These are phyloP conservation scores for Pichia gijzeniarum DNA, from an alignment of 805 yeast species.

Conservation along the genomic window DNA sequence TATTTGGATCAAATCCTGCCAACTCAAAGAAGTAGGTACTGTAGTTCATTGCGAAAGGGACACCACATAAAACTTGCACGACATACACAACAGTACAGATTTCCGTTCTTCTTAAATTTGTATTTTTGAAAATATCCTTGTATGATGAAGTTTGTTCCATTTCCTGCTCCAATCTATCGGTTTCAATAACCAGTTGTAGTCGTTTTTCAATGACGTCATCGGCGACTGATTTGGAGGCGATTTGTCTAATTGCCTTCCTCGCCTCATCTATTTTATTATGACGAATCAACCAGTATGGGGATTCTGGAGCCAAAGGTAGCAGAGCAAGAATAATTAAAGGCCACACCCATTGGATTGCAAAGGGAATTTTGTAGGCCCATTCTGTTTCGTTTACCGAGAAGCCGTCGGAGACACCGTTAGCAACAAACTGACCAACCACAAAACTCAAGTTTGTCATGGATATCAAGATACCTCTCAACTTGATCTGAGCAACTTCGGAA, in stretches of 20 bases:
- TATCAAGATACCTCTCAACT: conserved; percentile 43
- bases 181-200: conserved; percentile 9
- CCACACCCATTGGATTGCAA: conserved; percentile 59
- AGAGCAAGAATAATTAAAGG: conserved; percentile 34
- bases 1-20: conserved; percentile 15
- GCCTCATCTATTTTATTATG: conserved; percentile 39
- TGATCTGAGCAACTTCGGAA: conserved; percentile 50
- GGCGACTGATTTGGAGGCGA: conserved; percentile 14
- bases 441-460: conserved; percentile 46
- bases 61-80: conserved; percentile 55
- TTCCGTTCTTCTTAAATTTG: conserved; percentile 47
- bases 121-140: conserved; percentile 42
- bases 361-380: conserved; percentile 37
- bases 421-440: conserved; percentile 51
- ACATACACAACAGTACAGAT: conserved; percentile 32
- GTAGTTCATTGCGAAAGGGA: conserved; percentile 60
- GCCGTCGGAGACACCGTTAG: conserved; percentile 43
- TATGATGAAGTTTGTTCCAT: conserved; percentile 13
- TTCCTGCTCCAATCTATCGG: conserved; percentile 14
- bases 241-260: conserved; percentile 32
- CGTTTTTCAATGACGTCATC: conserved; percentile 9
- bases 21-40: conserved; percentile 38
- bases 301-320: conserved; percentile 47
- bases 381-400: conserved; percentile 6
- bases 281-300: conserved; percentile 51